These are phyloP conservation scores for Sisymbrium altissimum DNA, from an alignment of 345 rosid genomes.

Conservation along the genomic window DNA sequence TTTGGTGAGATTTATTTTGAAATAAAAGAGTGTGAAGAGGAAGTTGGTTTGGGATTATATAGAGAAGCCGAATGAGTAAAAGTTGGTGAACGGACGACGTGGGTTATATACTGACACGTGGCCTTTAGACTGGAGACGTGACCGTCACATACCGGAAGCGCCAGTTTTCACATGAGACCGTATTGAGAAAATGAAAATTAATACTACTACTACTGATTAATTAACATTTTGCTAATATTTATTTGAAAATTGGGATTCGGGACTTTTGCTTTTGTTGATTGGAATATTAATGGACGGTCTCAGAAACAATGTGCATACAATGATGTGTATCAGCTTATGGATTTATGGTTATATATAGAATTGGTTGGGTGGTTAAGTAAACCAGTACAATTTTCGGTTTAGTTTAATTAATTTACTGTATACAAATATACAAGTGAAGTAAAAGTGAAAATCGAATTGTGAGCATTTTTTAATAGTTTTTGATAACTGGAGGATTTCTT, in stretches of 20 bases:
- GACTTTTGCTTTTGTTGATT: neutral
- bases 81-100: slow-evolving; percentile 33
- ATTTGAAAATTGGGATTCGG: too few relatives aligned
- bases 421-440: neutral
- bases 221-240: neutral
- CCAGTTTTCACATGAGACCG: slow-evolving; percentile 24
- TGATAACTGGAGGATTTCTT: too few relatives aligned
- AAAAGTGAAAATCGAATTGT: too few relatives aligned
- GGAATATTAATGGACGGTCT: neutral
- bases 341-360: neutral
- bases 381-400: neutral
- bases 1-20: slow-evolving; percentile 16
- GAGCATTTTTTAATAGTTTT: too few relatives aligned
- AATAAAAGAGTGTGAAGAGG: slow-evolving; percentile 13
- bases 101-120: slow-evolving; percentile 34
- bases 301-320: neutral
- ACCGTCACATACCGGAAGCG: slow-evolving; percentile 9
- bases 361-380: neutral
- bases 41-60: slow-evolving; percentile 9
- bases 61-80: slow-evolving; percentile 6
- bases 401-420: neutral
- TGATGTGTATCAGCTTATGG: neutral
- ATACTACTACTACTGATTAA: neutral
- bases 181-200: neutral
- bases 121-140: slow-evolving; percentile 20